phyloP scores from a whole-genome alignment of 805 yeast species.

The Yamadazyma tumulicola region DNA sequence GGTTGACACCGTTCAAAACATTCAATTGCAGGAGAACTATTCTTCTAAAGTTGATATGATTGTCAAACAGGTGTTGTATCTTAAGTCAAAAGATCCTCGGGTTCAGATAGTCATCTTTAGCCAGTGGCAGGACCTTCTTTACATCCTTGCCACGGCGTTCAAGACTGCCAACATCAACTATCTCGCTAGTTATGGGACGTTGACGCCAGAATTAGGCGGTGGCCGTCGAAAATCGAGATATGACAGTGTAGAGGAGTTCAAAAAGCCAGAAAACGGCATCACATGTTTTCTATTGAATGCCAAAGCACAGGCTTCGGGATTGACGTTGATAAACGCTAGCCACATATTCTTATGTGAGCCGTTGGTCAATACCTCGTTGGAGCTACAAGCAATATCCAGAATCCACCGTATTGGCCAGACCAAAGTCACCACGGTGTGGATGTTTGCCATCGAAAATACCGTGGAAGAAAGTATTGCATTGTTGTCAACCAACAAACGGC shows the following conservation, averaged over 20 bases:
- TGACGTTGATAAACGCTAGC: slow-evolving; percentile 86
- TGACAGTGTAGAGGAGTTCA: slow-evolving; percentile 56
- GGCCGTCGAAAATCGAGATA: slow-evolving; percentile 25
- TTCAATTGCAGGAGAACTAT: slow-evolving; percentile 41
- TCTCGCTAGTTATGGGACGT: slow-evolving; percentile 50
- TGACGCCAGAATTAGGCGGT: slow-evolving; percentile 27
- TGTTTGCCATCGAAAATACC: slow-evolving; percentile 76
- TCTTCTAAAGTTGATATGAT: slow-evolving; percentile 89
- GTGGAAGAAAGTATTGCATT: slow-evolving; percentile 85
- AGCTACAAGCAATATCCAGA: slow-evolving; percentile 87
- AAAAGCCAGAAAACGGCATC: slow-evolving; percentile 49
- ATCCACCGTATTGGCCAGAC: slow-evolving; percentile 91
- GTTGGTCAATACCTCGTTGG: slow-evolving; percentile 79
- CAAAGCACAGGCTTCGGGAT: slow-evolving; percentile 83
- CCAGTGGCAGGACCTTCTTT: slow-evolving; percentile 79
- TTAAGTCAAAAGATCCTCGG: slow-evolving; percentile 51
- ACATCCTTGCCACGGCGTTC: slow-evolving; percentile 64
- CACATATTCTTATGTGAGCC: slow-evolving; percentile 95
- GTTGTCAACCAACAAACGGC: slow-evolving; percentile 60
- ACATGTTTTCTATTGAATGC: slow-evolving; percentile 87
- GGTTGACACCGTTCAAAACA: slow-evolving; percentile 42
- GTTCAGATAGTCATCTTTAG: slow-evolving; percentile 87
- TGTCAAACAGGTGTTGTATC: slow-evolving; percentile 64
- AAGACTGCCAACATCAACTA: slow-evolving; percentile 52
- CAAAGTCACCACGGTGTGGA: slow-evolving; percentile 83